These are phyloP conservation scores for Lachnellula arida DNA, from an alignment of 2,329 filamentous ascomycete genomes.

Conservation along the genomic window DNA sequence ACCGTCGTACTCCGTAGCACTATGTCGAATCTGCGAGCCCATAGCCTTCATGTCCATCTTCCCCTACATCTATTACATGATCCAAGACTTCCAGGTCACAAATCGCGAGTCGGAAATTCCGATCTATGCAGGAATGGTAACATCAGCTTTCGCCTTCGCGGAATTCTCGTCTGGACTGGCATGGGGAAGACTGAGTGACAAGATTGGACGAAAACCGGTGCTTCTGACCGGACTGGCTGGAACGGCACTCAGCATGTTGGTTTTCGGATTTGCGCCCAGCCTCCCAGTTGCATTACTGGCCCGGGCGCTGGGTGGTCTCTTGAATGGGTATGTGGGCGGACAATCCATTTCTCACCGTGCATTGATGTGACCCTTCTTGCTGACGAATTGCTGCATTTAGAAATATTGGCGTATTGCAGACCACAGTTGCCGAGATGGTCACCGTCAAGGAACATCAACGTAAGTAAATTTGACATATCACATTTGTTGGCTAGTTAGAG, in stretches of 20 bases:
- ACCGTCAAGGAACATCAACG: slow-evolving; percentile 91
- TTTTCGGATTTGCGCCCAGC: slow-evolving; percentile 86
- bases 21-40: slow-evolving; percentile 95
- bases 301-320: slow-evolving; percentile 79
- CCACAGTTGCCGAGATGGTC: slow-evolving; percentile 89
- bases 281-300: slow-evolving; percentile 80
- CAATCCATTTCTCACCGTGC: background rate
- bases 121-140: slow-evolving; percentile 92
- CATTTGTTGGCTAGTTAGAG: slow-evolving; percentile 27
- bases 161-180: slow-evolving; percentile 90
- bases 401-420: slow-evolving; percentile 93
- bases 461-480: slow-evolving; percentile 42
- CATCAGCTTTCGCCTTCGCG: slow-evolving; percentile 90
- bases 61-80: slow-evolving; percentile 97
- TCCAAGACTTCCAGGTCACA: slow-evolving; percentile 83
- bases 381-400: slow-evolving; percentile 38
- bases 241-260: slow-evolving; percentile 85
- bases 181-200: slow-evolving; percentile 91
- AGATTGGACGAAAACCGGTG: slow-evolving; percentile 86
- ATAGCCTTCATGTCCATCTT: slow-evolving; percentile 99
- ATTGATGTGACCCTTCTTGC: background rate
- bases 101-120: slow-evolving; percentile 75
- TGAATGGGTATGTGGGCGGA: slow-evolving; percentile 70
- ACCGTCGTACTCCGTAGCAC: slow-evolving; percentile 46
- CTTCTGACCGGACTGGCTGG: slow-evolving; percentile 84